phyloP scores from a whole-genome alignment of 345 rosid genomes.

The Citrus unshiu region DNA sequence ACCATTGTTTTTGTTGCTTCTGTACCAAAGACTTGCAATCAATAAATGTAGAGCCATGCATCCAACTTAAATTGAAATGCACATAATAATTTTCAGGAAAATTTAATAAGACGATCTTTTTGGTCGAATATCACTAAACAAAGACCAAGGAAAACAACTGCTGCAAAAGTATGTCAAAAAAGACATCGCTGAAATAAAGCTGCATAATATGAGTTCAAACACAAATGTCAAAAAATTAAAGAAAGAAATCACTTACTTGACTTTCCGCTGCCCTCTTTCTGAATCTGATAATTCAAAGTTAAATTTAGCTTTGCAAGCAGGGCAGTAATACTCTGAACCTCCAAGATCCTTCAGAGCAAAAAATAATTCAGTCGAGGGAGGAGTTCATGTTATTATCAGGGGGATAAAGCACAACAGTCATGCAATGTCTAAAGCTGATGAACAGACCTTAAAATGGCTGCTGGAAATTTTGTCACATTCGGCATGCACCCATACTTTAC shows the following conservation, averaged over 20 bases:
- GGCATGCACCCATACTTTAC: slow-evolving; percentile 96
- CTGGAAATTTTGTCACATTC: slow-evolving; percentile 83
- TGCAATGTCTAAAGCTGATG: slow-evolving; percentile 13
- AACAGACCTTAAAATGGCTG: slow-evolving; percentile 69
- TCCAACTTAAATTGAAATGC: slow-evolving; percentile 6
- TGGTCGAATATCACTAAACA: slow-evolving; percentile 7
- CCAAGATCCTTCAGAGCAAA: slow-evolving; percentile 59
- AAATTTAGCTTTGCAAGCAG: slow-evolving; percentile 82
- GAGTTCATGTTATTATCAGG: slow-evolving; percentile 12
- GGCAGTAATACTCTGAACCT: slow-evolving; percentile 81
- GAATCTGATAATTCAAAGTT: slow-evolving; percentile 94
- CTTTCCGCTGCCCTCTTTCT: slow-evolving; percentile 58
- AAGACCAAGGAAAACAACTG: neutral
- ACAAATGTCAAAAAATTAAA: neutral
- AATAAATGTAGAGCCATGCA: slow-evolving; percentile 2
- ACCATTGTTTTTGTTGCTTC: slow-evolving; percentile 47
- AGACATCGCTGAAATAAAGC: neutral
- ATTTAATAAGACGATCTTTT: neutral
- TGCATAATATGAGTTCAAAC: neutral
- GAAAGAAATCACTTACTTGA: slow-evolving; percentile 43
- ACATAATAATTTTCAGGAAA: neutral
- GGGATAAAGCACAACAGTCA: slow-evolving; percentile 13
- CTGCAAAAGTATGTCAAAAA: neutral
- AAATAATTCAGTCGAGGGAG: slow-evolving; percentile 17
- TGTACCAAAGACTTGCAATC: slow-evolving; percentile 26